These are phyloP conservation scores for Ophiostoma sp. DNA, from an alignment of 2,329 filamentous ascomycete species.

Conservation along the genomic window DNA sequence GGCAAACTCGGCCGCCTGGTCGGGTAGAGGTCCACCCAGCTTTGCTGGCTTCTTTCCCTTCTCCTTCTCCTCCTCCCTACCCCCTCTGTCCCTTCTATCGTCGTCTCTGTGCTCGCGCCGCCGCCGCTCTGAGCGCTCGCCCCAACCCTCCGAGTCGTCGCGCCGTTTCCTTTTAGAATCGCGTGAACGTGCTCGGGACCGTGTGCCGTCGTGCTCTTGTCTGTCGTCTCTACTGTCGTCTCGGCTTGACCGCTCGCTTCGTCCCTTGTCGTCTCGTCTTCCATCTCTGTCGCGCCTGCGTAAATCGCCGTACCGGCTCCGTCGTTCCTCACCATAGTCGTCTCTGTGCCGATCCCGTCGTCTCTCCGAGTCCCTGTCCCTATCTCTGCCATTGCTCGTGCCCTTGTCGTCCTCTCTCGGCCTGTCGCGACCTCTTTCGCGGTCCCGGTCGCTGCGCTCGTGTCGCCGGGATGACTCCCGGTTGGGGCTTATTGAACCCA, in stretches of 20 bases:
- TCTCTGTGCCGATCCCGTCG: slow-evolving; percentile 26
- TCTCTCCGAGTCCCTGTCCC: slow-evolving; percentile 27
- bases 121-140: slow-evolving; percentile 2
- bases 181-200: slow-evolving; percentile 20
- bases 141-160: slow-evolving; percentile 1
- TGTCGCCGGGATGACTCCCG: slow-evolving; percentile 13
- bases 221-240: background rate
- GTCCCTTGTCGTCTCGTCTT: slow-evolving; percentile 11
- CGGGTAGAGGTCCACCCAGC: slow-evolving; percentile 49
- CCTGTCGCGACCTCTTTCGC: slow-evolving; percentile 29
- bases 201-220: background rate
- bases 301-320: background rate
- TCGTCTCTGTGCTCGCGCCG: slow-evolving; percentile 11
- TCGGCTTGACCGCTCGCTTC: background rate
- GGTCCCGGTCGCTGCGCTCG: slow-evolving; percentile 28
- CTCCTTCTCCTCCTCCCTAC: background rate
- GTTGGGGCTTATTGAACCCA: slow-evolving; percentile 14
- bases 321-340: slow-evolving; percentile 20
- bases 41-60: background rate
- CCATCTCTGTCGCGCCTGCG: slow-evolving; percentile 21
- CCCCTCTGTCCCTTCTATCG: background rate
- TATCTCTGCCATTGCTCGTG: slow-evolving; percentile 8
- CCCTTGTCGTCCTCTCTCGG: slow-evolving; percentile 20
- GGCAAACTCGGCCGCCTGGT: slow-evolving; percentile 57
- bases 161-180: slow-evolving; percentile 10